Percentiles rank a stretch among this genome's conserved stretches.
Evolutionary conservation across 148 eudicot genomes (phyloP).

Genomic region (Beta vulgaris): DNA sequence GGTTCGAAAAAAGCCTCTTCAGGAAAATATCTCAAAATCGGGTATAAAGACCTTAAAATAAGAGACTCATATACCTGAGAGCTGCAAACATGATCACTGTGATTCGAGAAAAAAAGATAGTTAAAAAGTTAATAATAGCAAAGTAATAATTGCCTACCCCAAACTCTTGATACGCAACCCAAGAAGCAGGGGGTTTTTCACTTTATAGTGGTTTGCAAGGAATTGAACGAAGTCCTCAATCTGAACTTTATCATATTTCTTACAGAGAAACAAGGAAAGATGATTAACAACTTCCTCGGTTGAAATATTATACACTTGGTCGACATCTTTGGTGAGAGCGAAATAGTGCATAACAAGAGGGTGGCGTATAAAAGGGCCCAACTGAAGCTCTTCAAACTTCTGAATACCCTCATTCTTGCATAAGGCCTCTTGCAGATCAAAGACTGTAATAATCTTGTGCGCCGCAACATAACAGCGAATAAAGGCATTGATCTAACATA

Average conservation of each 20-base stretch:
- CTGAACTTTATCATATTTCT: constrained; percentile 34
- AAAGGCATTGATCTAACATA: constrained; percentile 63
- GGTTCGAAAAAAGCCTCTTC: not conserved
- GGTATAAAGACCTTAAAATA: not conserved
- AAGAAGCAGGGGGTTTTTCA: constrained; percentile 49
- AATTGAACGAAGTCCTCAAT: constrained; percentile 56
- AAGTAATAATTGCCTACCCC: constrained; percentile 55
- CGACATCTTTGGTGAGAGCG: constrained; percentile 45
- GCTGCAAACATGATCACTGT: too few species aligned
- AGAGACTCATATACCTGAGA: not conserved
- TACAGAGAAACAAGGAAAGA: constrained; percentile 44
- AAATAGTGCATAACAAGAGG: constrained; percentile 84
- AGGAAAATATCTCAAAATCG: not conserved
- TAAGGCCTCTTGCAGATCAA: constrained; percentile 69
- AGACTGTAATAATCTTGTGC: constrained; percentile 59
- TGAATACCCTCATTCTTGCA: constrained; percentile 71
- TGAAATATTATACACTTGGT: constrained; percentile 57
- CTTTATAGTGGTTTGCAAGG: constrained; percentile 57
- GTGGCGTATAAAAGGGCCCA: constrained; percentile 79
- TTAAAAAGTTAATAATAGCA: not conserved
- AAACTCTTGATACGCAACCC: constrained; percentile 76
- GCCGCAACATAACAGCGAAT: constrained; percentile 85
- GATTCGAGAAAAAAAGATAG: too few species aligned
- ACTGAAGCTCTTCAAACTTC: constrained; percentile 69
- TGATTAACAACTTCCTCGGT: constrained; percentile 50